phyloP scores from a whole-genome alignment of 805 yeast species.

The Clavispora vitiphila region DNA sequence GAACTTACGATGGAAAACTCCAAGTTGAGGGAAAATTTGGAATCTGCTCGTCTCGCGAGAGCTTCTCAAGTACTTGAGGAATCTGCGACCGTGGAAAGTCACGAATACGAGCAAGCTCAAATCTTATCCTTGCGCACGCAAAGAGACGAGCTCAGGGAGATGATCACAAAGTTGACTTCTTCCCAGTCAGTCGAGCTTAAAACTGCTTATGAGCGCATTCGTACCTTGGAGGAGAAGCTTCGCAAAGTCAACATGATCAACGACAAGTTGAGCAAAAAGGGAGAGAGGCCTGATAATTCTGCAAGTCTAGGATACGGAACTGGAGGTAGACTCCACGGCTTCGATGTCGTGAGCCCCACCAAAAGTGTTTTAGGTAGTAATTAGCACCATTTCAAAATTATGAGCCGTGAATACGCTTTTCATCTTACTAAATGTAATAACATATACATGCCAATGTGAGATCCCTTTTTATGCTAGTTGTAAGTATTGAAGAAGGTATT shows the following conservation, averaged over 20 bases:
- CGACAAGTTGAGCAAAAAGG: slow-evolving; percentile 28
- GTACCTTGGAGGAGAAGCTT: slow-evolving; percentile 26
- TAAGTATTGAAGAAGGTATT: slow-evolving; percentile 18
- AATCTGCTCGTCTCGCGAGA: not conserved
- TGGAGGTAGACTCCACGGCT: slow-evolving; percentile 38
- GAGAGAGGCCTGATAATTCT: slow-evolving; percentile 7
- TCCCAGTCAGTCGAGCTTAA: slow-evolving; percentile 33
- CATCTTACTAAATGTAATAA: no score
- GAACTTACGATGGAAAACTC: slow-evolving; percentile 37
- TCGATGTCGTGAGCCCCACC: slow-evolving; percentile 32
- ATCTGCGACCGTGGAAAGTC: not conserved
- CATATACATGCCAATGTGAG: not conserved
- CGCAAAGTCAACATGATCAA: slow-evolving; percentile 27
- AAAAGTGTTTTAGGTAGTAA: slow-evolving; percentile 14
- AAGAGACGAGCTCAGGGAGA: slow-evolving; percentile 39
- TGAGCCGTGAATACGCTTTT: no score
- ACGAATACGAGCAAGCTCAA: slow-evolving; percentile 11
- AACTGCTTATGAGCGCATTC: slow-evolving; percentile 30
- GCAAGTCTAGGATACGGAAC: slow-evolving; percentile 8
- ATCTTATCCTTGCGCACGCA: slow-evolving; percentile 20
- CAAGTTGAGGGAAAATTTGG: slow-evolving; percentile 27
- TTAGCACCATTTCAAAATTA: no score
- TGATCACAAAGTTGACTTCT: slow-evolving; percentile 32
- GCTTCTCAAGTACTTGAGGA: not conserved
- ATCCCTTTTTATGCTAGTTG: not conserved